These are phyloP conservation scores for Keithomyces neogunnii DNA, from an alignment of 2,329 filamentous ascomycete genomes.

Conservation along the genomic window DNA sequence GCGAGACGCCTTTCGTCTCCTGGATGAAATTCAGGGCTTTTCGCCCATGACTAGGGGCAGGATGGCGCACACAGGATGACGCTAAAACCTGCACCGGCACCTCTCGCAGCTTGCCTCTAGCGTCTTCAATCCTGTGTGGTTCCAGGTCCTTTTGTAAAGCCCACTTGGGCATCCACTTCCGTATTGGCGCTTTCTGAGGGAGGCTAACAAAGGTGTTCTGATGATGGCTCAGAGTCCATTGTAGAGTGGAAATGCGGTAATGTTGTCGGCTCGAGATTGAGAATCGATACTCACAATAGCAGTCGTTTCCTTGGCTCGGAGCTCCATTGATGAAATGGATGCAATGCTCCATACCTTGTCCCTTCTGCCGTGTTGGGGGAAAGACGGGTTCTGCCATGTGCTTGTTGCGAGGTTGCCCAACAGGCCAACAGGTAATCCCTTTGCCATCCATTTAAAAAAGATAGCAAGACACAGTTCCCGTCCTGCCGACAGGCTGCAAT, in stretches of 20 bases:
- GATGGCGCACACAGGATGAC: background rate
- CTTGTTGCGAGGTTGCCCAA: background rate
- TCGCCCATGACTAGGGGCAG: background rate
- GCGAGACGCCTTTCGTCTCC: constrained; percentile 1
- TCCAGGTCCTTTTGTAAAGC: constrained; percentile 17
- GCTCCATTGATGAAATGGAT: background rate
- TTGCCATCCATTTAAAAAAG: too few species aligned
- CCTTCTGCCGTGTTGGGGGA: background rate
- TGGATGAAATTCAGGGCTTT: constrained; percentile 4
- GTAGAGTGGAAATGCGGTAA: background rate
- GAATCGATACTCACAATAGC: too few species aligned
- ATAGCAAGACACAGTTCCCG: too few species aligned
- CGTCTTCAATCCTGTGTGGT: constrained; percentile 10
- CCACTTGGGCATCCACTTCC: constrained; percentile 12
- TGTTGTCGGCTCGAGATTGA: too few species aligned
- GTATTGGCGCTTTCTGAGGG: constrained; percentile 2
- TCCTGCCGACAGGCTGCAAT: too few species aligned
- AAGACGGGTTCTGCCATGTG: background rate
- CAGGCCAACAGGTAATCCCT: too few species aligned
- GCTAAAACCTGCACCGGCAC: constrained; percentile 7
- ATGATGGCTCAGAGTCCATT: background rate
- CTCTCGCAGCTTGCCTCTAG: constrained; percentile 14
- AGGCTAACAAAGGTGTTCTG: background rate
- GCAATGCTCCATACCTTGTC: too few species aligned
- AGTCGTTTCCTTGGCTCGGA: background rate